Base-by-base conservation (phyloP, 768 basidiomycete species). In the Phanerochaete carnosa region DNA sequence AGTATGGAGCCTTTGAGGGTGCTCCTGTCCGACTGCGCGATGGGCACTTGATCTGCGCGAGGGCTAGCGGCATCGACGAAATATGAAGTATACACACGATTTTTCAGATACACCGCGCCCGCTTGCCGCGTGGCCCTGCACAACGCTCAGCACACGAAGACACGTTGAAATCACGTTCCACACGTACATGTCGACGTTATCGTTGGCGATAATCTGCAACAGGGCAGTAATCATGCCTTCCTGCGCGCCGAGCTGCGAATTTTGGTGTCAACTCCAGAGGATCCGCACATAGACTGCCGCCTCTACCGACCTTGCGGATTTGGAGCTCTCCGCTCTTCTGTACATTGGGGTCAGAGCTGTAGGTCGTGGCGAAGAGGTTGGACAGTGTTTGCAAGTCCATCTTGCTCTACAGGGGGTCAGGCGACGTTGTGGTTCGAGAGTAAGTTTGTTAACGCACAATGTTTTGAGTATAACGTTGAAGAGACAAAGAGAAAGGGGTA, bases 21-120 rank as follows among this genome's bases (percentile, higher is more conserved):
- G 59, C 83, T 83, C 56, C 88, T 85, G 74, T 95, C 94, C 1
- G 87, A 81, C 30, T 73, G 68, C 2, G 83, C 75, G 71, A 95
- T 88, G 56, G 84, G 78, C 30, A 73, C 74, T 49, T 83, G 83
- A 69, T 93, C 89, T 0, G 87, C 78, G 30, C 85, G 83, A 55
- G 80, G 71, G 30, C 58, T 59, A 33, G 70, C 63, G 50, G 73
- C 65, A 60, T 86, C 83, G 66, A 84, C 66, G 62, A 79, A 71
- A 70, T 94, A 95, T 22, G 80, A 80, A 5, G 80, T 78, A 58
- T 83, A 81, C 61, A 95, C 85, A 67, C 94, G 89, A 73, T 96
- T 96, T 76, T 96, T 96, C 68, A 95, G 80, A 83, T 89, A 96
- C 23, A 96, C 90, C 15, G 89, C 82, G 65, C 89, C 88, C 0